phyloP scores from a whole-genome alignment of 1,284 basidiomycete species.

The Malassezia sp. region DNA sequence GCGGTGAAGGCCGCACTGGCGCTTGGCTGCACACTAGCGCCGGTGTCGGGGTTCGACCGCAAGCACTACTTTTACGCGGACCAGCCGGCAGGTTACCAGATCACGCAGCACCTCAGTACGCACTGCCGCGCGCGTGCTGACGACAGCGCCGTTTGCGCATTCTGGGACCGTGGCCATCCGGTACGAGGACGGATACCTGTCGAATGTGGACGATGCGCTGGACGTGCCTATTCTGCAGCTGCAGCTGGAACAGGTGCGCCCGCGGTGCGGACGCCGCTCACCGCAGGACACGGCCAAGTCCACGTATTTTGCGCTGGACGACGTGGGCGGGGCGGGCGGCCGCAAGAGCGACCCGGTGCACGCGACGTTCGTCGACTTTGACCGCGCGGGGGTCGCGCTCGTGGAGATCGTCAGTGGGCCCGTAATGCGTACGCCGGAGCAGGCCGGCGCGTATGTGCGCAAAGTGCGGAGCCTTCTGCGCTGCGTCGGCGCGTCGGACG shows the following conservation, averaged over 20 bases:
- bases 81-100: slow-evolving; percentile 86
- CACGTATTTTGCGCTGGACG: slow-evolving; percentile 49
- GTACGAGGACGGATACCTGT: slow-evolving; percentile 36
- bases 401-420: slow-evolving; percentile 95
- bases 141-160: slow-evolving; percentile 62
- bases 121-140: neutral
- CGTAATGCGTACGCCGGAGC: slow-evolving; percentile 78
- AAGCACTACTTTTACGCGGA: slow-evolving; percentile 99
- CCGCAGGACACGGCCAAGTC: slow-evolving; percentile 83
- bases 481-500: slow-evolving; percentile 75
- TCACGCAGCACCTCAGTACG: slow-evolving; percentile 80
- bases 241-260: slow-evolving; percentile 50
- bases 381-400: slow-evolving; percentile 74
- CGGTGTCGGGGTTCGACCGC: slow-evolving; percentile 54
- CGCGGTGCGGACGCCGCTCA: too few relatives aligned
- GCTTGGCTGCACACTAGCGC: slow-evolving; percentile 57
- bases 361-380: slow-evolving; percentile 56
- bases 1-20: slow-evolving; percentile 73
- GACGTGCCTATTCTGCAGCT: slow-evolving; percentile 76
- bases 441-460: slow-evolving; percentile 78
- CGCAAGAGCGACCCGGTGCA: slow-evolving; percentile 54
- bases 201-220: slow-evolving; percentile 47
- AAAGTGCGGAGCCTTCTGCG: slow-evolving; percentile 71
- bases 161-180: slow-evolving; percentile 57
- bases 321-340: slow-evolving; percentile 9